These are phyloP conservation scores for Diaporthe velutina DNA, from an alignment of 2,329 filamentous ascomycete genomes.

Conservation along the genomic window DNA sequence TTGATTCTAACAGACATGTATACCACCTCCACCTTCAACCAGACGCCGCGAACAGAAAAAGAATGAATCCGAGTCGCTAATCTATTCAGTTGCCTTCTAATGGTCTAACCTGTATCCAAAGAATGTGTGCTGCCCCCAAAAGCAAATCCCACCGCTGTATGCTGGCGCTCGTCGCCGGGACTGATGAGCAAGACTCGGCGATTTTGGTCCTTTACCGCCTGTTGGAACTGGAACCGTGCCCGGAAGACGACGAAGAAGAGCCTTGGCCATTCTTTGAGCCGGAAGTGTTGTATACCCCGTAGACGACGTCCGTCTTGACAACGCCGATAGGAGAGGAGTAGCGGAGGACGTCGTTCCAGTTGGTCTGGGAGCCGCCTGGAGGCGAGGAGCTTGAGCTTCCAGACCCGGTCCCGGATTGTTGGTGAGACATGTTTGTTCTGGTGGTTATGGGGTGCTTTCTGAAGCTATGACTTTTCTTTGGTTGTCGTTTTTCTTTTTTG, in stretches of 20 bases:
- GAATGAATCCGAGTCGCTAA: neutral
- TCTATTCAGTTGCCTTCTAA: neutral
- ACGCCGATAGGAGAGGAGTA: conserved; percentile 46
- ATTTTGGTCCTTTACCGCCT: neutral
- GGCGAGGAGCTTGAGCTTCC: neutral
- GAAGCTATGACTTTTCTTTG: neutral
- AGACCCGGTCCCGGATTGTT: conserved; percentile 5
- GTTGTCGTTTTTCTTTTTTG: neutral
- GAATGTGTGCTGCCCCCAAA: neutral
- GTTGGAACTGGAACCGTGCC: conserved; percentile 7
- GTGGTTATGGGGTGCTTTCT: neutral
- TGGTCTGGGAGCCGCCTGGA: conserved; percentile 28
- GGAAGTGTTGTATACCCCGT: conserved; percentile 40
- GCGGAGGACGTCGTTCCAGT: conserved; percentile 45
- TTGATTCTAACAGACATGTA: neutral
- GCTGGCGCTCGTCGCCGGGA: neutral
- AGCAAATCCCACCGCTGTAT: neutral
- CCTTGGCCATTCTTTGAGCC: neutral
- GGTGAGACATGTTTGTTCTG: conserved; percentile 12
- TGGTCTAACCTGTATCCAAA: neutral
- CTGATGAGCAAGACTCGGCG: neutral
- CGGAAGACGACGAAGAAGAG: neutral
- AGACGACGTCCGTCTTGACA: conserved; percentile 45
- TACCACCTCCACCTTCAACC: neutral
- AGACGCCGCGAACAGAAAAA: neutral